Evolutionary conservation across 495 filamentous ascomycete species (phyloP), one percentile per base, ranked within the genome.

Genomic region (Aspergillus olivimuriae): DNA sequence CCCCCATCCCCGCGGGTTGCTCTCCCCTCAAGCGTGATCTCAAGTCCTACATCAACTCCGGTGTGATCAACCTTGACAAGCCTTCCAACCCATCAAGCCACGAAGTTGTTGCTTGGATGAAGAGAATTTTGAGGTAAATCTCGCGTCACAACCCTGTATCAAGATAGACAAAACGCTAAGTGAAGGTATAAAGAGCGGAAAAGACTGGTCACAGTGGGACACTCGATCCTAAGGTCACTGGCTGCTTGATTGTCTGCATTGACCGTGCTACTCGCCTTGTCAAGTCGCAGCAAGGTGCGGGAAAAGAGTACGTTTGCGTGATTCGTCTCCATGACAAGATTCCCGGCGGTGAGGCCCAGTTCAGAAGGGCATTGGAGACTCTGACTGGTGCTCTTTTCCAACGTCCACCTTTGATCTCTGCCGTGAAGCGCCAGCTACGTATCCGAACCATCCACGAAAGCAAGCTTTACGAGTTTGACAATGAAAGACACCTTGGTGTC

Each of bases 51-150:
- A 82, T 98, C 55, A 87, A 83, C 63, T 92, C 86, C 49, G 92
- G 92, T 65, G 92, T 97, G 21, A 96, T 98, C 71, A 97, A 97
- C 68, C 81, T 94, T 41, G 92, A 97, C 76, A 98, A 98, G 67
- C 92, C 92, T 24, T 89, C 89, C 12, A 98, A 98, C 73, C 92
- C 92, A 15, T 95, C 88, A 44, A 92, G 86, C 56, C 92, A 98
- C 73, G 92, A 98, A 66, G 94, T 97, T 32, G 92, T 98, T 55
- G 89, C 92, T 42, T 98, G 92, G 94, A 82, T 96, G 46, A 98
- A 98, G 82, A 80, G 89, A 43, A 95, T 97, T 52, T 73, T 98
- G 34, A 83, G 87, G 87, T 94, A 78, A 62, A 42, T 44, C 9
- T 24, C 35, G 12, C 19, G 12, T 5, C 32, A 34, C 21, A 19